These are phyloP conservation scores for Xylaria grammica DNA, from an alignment of 495 filamentous ascomycete species.

Conservation along the genomic window DNA sequence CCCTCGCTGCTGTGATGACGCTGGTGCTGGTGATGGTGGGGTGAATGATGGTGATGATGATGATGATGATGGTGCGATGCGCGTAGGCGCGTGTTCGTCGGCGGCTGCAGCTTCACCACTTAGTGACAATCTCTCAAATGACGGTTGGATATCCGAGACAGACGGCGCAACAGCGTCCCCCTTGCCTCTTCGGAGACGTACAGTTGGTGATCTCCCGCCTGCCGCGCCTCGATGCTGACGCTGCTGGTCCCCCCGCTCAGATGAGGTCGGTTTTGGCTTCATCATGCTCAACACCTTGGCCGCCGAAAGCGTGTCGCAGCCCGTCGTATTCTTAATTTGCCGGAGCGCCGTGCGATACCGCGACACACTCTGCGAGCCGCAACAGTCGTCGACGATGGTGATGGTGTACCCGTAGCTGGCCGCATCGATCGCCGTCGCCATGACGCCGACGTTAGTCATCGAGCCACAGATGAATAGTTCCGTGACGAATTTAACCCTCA, in stretches of 20 bases:
- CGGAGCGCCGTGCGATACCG: conserved; percentile 78
- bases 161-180: conserved; percentile 32
- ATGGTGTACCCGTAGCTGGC: conserved; percentile 84
- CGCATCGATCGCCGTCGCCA: conserved; percentile 91
- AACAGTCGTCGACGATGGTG: conserved; percentile 85
- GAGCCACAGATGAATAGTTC: conserved; percentile 91
- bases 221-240: conserved; percentile 35
- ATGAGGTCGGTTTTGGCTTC: conserved; percentile 24
- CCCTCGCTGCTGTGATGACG: not conserved
- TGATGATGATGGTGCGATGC: conserved; percentile 18
- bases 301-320: conserved; percentile 67
- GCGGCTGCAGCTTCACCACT: conserved; percentile 37
- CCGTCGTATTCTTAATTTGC: conserved; percentile 76
- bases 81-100: conserved; percentile 28
- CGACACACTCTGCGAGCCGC: conserved; percentile 76
- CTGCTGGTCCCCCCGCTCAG: conserved; percentile 24
- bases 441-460: conserved; percentile 87
- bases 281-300: conserved; percentile 60
- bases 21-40: not conserved
- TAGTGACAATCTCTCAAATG: conserved; percentile 40
- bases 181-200: conserved; percentile 79
- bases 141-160: conserved; percentile 35
- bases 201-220: conserved; percentile 75
- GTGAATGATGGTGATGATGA: conserved; percentile 1
- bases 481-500: conserved; percentile 81